Conservation (phyloP, 2,329 filamentous ascomycete species). For the Epichloe sibirici region DNA sequence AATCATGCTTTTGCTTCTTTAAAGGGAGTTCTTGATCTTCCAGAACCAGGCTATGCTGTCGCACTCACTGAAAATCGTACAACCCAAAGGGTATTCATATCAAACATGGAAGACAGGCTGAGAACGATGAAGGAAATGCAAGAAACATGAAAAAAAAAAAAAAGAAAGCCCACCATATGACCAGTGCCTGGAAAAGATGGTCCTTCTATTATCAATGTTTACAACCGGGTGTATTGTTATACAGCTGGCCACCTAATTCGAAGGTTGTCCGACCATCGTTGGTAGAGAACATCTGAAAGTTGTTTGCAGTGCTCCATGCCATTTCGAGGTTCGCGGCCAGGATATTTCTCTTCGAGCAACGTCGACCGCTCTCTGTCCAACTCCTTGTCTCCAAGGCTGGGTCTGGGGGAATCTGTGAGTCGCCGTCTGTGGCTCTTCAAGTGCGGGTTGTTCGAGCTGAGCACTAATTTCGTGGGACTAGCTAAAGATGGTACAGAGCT, state of each 20-base stretch:
- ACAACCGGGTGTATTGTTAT: slow-evolving; percentile 4
- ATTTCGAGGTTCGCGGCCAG: slow-evolving; percentile 40
- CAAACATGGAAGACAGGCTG: neutral
- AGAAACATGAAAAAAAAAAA: neutral
- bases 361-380: slow-evolving; percentile 35
- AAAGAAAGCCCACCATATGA: neutral
- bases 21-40: slow-evolving; percentile 2
- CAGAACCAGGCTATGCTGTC: slow-evolving; percentile 9
- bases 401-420: slow-evolving; percentile 32
- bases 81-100: slow-evolving; percentile 7
- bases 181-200: neutral
- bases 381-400: slow-evolving; percentile 30
- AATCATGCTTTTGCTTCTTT: slow-evolving; percentile 1
- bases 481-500: slow-evolving; percentile 27
- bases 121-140: neutral
- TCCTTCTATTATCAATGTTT: neutral
- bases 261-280: slow-evolving; percentile 78
- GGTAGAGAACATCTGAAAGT: slow-evolving; percentile 81
- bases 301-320: slow-evolving; percentile 92
- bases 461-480: slow-evolving; percentile 53
- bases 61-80: slow-evolving; percentile 10
- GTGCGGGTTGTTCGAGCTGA: slow-evolving; percentile 76
- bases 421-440: slow-evolving; percentile 65
- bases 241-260: slow-evolving; percentile 53
- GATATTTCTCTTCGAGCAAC: slow-evolving; percentile 40